Evolutionary conservation across 2,329 filamentous ascomycete genomes (phyloP).

Genomic region (Cordyceps cicadae): DNA sequence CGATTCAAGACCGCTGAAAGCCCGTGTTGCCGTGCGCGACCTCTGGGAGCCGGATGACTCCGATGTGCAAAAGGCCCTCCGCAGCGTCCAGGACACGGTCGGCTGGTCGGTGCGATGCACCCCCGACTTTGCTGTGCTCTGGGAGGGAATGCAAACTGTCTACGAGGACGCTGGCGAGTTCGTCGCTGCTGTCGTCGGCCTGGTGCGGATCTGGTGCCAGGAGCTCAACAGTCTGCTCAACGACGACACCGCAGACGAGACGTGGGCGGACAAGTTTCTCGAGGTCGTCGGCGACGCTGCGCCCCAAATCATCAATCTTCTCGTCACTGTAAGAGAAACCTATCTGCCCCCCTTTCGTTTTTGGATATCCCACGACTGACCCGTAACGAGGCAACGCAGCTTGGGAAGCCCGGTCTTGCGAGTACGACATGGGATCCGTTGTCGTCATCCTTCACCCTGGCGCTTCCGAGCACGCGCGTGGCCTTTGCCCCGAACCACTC

Average conservation of each 20-base stretch:
- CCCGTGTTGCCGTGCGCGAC: conserved; percentile 35
- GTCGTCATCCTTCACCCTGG: neutral
- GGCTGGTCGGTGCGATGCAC: conserved; percentile 32
- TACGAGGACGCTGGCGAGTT: conserved; percentile 34
- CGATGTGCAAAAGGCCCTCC: conserved; percentile 25
- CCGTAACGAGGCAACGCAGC: neutral
- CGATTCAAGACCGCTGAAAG: conserved; percentile 31
- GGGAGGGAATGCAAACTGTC: conserved; percentile 27
- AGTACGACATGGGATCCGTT: neutral
- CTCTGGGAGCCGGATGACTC: conserved; percentile 30
- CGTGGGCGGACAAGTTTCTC: conserved; percentile 35
- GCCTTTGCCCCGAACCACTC: conserved; percentile 3
- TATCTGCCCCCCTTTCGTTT: neutral
- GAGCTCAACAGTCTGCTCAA: conserved; percentile 34
- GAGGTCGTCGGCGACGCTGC: conserved; percentile 22
- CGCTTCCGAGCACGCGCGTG: conserved; percentile 1
- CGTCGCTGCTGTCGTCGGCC: conserved; percentile 27
- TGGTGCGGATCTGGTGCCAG: conserved; percentile 32
- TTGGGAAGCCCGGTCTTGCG: neutral
- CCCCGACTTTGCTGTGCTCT: conserved; percentile 36
- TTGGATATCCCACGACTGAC: neutral
- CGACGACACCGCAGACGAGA: conserved; percentile 30
- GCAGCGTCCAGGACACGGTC: conserved; percentile 24
- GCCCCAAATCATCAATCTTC: conserved; percentile 23
- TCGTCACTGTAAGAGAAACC: conserved; percentile 27